Conservation (phyloP, 257 asterid species). For the Rauvolfia tetraphylla region DNA sequence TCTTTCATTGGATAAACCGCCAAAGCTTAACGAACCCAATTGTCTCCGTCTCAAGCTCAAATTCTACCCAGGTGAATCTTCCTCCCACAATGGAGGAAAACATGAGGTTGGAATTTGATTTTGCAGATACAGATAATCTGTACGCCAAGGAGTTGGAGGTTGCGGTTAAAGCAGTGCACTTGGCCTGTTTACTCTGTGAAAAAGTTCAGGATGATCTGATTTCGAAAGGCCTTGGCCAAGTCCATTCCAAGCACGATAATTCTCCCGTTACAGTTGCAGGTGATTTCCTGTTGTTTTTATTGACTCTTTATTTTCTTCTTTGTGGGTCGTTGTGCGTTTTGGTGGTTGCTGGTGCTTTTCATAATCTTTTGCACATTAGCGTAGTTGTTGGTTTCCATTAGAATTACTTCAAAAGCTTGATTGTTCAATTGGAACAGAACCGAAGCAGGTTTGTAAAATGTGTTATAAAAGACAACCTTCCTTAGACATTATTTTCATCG, state of each 20-base stretch:
- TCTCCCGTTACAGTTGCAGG: conserved; percentile 87
- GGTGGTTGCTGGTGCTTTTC: not conserved
- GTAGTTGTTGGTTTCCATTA: not conserved
- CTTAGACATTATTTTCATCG: not conserved
- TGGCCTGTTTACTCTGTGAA: conserved; percentile 71
- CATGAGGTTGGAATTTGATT: conserved; percentile 19
- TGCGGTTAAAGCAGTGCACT: conserved; percentile 80
- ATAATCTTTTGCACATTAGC: not conserved
- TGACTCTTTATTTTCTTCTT: not conserved
- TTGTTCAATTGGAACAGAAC: not conserved
- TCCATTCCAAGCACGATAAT: conserved; percentile 64
- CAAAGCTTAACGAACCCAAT: conserved; percentile 11
- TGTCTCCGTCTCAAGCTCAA: conserved; percentile 19
- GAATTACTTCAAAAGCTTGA: not conserved
- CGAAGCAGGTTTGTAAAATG: not conserved
- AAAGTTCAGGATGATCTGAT: conserved; percentile 50
- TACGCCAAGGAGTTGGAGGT: conserved; percentile 50
- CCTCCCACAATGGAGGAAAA: conserved; percentile 32
- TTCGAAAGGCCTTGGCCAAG: conserved; percentile 27
- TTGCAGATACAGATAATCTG: conserved; percentile 17
- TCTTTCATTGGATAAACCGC: conserved; percentile 12
- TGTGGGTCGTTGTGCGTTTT: conserved; percentile 6
- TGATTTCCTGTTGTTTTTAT: conserved; percentile 14
- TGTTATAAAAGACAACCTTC: not conserved
- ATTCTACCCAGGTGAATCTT: conserved; percentile 18